These are phyloP conservation scores for Manihot esculenta DNA, from an alignment of 441 rosid species.

Conservation along the genomic window DNA sequence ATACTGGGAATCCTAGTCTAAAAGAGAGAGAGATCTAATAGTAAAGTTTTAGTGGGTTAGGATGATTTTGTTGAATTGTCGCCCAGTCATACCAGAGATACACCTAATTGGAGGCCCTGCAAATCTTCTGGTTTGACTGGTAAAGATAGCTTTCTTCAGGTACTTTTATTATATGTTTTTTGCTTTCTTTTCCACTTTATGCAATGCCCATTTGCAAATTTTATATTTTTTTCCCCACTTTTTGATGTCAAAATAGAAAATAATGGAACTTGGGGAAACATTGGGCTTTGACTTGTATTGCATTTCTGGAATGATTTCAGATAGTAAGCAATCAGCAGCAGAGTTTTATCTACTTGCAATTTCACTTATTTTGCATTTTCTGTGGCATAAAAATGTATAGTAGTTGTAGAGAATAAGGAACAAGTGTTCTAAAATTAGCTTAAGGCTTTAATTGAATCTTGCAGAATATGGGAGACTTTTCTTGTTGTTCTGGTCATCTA, in stretches of 20 bases:
- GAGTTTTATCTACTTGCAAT: conserved; percentile 5
- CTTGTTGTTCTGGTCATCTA: conserved; percentile 68
- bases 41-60: neutral
- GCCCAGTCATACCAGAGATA: conserved; percentile 16
- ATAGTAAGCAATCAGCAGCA: too few species aligned
- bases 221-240: neutral
- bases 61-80: conserved; percentile 22
- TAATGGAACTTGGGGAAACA: neutral
- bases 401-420: too few species aligned
- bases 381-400: too few species aligned
- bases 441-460: neutral
- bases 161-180: neutral
- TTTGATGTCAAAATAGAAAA: neutral
- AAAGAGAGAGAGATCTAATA: neutral
- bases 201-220: neutral
- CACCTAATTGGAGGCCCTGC: conserved; percentile 26
- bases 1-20: too few species aligned
- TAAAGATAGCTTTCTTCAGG: neutral
- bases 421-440: conserved; percentile 8
- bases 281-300: neutral
- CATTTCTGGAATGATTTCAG: neutral
- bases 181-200: too few species aligned
- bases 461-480: conserved; percentile 80
- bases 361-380: neutral
- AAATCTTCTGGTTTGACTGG: conserved; percentile 25